phyloP scores from a whole-genome alignment of 2,329 filamentous ascomycete species.

The Monilinia laxa region DNA sequence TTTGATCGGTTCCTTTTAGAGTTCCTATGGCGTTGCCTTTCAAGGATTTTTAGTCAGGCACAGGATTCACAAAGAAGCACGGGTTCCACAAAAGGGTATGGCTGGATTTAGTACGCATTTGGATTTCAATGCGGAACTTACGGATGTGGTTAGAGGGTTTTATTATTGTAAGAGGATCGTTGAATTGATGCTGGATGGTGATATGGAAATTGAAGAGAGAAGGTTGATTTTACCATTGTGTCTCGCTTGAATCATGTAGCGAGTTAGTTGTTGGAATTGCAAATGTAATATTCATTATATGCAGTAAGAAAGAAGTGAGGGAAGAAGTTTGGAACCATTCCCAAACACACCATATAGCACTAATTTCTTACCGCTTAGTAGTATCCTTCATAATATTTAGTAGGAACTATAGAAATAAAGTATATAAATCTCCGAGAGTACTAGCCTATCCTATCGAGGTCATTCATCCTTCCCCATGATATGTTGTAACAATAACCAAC shows the following conservation, averaged over 20 bases:
- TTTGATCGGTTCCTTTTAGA: conserved; percentile 20
- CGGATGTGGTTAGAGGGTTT: background rate
- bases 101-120: conserved; percentile 7
- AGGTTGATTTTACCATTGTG: background rate
- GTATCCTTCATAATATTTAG: background rate
- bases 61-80: conserved; percentile 13
- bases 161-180: background rate
- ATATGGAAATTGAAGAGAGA: background rate
- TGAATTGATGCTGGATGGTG: background rate
- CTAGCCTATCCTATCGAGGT: background rate
- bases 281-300: background rate
- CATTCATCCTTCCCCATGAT: conserved; percentile 8
- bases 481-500: background rate
- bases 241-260: background rate
- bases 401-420: conserved; percentile 11
- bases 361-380: background rate
- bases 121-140: background rate
- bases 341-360: background rate
- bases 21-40: background rate
- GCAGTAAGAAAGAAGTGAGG: background rate
- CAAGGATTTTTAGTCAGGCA: conserved; percentile 21
- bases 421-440: conserved; percentile 3
- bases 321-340: background rate
- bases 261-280: conserved; percentile 9
- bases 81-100: conserved; percentile 21